Conservation (phyloP, 257 asterid species). For the Gynochthodes officinalis region DNA sequence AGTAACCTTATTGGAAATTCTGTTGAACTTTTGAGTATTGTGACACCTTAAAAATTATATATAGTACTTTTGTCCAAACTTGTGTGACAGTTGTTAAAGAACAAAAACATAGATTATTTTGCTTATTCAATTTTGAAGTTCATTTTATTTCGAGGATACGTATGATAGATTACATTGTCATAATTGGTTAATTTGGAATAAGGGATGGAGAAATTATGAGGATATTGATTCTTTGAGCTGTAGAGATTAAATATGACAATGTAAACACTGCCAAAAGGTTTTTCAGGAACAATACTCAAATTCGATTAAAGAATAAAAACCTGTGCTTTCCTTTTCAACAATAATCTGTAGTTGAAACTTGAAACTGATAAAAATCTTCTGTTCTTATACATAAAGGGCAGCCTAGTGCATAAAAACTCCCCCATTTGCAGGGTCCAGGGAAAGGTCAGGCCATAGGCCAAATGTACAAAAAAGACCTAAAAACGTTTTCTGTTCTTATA, state of each 20-base stretch:
- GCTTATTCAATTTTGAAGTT: too few species aligned
- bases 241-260: background rate
- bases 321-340: background rate
- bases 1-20: background rate
- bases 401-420: too few species aligned
- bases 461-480: too few species aligned
- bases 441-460: too few species aligned
- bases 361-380: background rate
- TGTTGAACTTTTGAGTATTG: background rate
- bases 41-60: background rate
- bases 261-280: background rate
- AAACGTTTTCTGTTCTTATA: too few species aligned
- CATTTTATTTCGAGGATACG: too few species aligned
- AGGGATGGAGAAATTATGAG: background rate
- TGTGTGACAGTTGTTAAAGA: background rate
- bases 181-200: too few species aligned
- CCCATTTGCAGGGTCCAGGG: too few species aligned
- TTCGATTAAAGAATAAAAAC: background rate
- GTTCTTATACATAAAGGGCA: background rate
- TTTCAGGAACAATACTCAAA: background rate
- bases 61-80: background rate
- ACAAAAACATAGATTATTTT: background rate
- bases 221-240: background rate
- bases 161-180: too few species aligned
- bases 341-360: background rate